Evolutionary conservation across 352 stramenopile genomes (phyloP), one percentile per base, ranked within the genome.

Genomic region (Salisapilia sapeloensis): DNA sequence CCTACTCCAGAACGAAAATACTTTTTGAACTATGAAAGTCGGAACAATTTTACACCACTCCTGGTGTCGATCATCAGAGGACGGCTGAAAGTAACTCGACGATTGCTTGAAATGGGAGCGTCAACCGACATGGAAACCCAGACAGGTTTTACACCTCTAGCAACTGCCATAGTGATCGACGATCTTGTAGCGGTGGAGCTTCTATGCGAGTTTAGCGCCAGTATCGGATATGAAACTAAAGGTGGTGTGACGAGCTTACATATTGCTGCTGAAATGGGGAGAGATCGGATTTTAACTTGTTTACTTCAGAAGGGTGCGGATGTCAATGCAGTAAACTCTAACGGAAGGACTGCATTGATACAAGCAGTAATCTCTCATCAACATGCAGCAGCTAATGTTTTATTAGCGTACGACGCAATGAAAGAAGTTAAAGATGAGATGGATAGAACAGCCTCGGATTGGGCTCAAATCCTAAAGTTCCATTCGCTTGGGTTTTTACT

Each of bases 241-340:
- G 19, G 38, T 11, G 16, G 48, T 7, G 49, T 66, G 2, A 62
- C 41, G 10, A 39, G 58, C 5, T 25, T 78, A 15, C 43, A 63
- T 10, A 33, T 79, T 0, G 52, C 67, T 24, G 58, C 47, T 4
- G 57, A 76, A 12, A 81, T 76, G 55, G 64, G 54, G 2, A 41
- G 63, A 4, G 29, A 49, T 3, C 16, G 38, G 10, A 19, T 71
- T 3, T 11, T 80, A 4, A 53, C 55, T 40, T 23, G 35, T 9
- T 38, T 84, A n/a, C 21, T 77, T 4, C 34, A 62, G 2, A 16
- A 38, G 29, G 61, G 52, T 12, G 61, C 48, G 4, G 33, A 54
- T 37, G 53, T 62, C 2, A 46, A 79, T 23, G 35, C 40, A 7
- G 29, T 42, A 6, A 62, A 63, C 25, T 4, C 23, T 6, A 24